phyloP scores from a whole-genome alignment of 2,329 filamentous ascomycete genomes.

The Colletotrichum lentis region DNA sequence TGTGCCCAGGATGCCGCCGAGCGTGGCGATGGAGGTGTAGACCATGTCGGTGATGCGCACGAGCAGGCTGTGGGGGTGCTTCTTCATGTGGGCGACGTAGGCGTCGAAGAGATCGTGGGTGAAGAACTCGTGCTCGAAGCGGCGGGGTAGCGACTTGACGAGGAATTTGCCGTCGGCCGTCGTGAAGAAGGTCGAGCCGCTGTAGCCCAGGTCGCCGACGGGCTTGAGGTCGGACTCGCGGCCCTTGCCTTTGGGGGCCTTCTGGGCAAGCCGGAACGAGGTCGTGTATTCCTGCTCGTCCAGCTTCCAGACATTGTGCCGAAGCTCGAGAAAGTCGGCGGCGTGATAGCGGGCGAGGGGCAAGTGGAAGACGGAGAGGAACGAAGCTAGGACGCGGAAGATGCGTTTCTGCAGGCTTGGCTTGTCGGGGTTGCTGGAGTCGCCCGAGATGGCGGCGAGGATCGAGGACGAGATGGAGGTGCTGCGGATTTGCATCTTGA shows the following conservation, averaged over 20 bases:
- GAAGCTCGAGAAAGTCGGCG: constrained; percentile 44
- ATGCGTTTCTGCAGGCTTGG: constrained; percentile 15
- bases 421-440: constrained; percentile 41
- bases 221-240: constrained; percentile 55
- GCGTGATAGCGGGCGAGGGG: constrained; percentile 44
- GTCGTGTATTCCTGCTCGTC: constrained; percentile 51
- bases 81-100: constrained; percentile 70
- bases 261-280: constrained; percentile 47
- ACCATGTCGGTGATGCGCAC: constrained; percentile 78
- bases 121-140: constrained; percentile 77
- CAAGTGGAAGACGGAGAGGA: constrained; percentile 49
- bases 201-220: constrained; percentile 76
- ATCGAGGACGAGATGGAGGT: constrained; percentile 65
- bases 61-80: constrained; percentile 67
- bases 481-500: constrained; percentile 46
- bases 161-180: constrained; percentile 73
- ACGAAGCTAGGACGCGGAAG: constrained; percentile 41
- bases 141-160: constrained; percentile 74
- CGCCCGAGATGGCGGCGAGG: constrained; percentile 62
- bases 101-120: constrained; percentile 69
- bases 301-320: constrained; percentile 45
- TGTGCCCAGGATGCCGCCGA: constrained; percentile 67
- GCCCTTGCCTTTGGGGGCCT: constrained; percentile 44
- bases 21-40: constrained; percentile 60
- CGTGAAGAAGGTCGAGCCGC: constrained; percentile 78